These are phyloP conservation scores for Tetrapisispora namnaoensis DNA, from an alignment of 805 yeast species.

Conservation along the genomic window DNA sequence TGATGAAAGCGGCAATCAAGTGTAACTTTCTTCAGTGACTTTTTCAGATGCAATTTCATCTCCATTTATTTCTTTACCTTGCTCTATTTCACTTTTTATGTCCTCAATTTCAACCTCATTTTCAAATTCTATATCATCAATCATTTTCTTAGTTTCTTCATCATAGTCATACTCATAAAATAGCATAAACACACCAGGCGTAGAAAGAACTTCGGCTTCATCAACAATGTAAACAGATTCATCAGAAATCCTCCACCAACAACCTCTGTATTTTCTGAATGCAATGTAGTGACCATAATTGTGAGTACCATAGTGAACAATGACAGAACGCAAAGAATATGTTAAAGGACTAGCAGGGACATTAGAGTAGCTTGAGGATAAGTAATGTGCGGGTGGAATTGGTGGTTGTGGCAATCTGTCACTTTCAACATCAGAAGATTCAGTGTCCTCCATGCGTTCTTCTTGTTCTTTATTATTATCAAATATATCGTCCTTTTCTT, in stretches of 20 bases:
- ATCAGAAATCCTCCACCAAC: constrained; percentile 95
- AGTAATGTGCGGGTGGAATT: constrained; percentile 5
- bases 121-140: constrained; percentile 17
- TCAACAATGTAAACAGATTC: constrained; percentile 73
- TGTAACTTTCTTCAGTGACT: background rate
- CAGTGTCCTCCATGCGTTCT: constrained; percentile 6
- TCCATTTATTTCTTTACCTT: constrained; percentile 13
- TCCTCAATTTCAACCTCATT: constrained; percentile 12
- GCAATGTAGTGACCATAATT: constrained; percentile 96
- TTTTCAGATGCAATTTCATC: background rate
- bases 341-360: constrained; percentile 37
- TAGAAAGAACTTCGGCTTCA: constrained; percentile 67
- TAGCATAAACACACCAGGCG: constrained; percentile 87
- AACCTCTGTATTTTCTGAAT: constrained; percentile 67
- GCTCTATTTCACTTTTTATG: constrained; percentile 14
- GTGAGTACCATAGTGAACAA: constrained; percentile 91
- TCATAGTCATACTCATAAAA: constrained; percentile 61
- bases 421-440: constrained; percentile 3
- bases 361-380: constrained; percentile 9
- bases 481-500: constrained; percentile 9
- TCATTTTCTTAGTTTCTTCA: constrained; percentile 23
- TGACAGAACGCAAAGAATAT: constrained; percentile 73
- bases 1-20: no score
- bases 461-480: constrained; percentile 7
- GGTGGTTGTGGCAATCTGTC: constrained; percentile 2